These are phyloP conservation scores for Trametes cubensis DNA, from an alignment of 768 basidiomycete genomes.

Conservation along the genomic window DNA sequence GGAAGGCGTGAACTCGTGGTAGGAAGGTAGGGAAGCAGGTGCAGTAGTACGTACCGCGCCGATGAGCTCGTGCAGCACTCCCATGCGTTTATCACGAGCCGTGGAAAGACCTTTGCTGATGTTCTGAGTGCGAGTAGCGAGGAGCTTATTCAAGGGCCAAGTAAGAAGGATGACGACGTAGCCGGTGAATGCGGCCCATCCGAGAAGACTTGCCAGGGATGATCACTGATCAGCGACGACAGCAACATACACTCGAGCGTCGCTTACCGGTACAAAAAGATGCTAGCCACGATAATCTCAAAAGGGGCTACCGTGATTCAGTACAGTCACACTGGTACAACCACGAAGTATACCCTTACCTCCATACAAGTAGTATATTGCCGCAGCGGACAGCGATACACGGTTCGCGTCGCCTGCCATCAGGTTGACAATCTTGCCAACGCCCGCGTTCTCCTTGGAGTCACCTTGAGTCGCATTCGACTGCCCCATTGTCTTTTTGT, in stretches of 20 bases:
- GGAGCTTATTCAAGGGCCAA: conserved; percentile 71
- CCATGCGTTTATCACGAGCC: conserved; percentile 78
- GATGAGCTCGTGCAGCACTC: conserved; percentile 76
- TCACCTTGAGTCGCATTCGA: conserved; percentile 43
- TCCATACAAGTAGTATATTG: conserved; percentile 68
- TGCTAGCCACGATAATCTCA: conserved; percentile 70
- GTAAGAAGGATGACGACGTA: conserved; percentile 64
- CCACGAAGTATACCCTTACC: conserved; percentile 38
- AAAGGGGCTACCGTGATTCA: conserved; percentile 57
- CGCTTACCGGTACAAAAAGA: conserved; percentile 74
- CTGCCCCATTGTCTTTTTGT: conserved; percentile 29
- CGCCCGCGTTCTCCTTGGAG: conserved; percentile 77
- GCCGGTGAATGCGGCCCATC: conserved; percentile 74
- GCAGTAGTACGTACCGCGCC: conserved; percentile 48
- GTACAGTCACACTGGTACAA: conserved; percentile 20
- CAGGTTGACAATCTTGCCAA: conserved; percentile 88
- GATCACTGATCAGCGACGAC: conserved; percentile 2
- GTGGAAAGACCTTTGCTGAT: conserved; percentile 61
- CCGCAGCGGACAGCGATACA: conserved; percentile 55
- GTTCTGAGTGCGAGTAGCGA: conserved; percentile 60
- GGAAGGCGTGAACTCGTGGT: background rate
- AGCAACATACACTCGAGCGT: background rate
- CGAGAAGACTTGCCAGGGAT: conserved; percentile 51
- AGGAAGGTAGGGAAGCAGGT: background rate
- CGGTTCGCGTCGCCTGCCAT: conserved; percentile 82